Percentiles rank a stretch among this genome's conserved stretches.
phyloP scores from a whole-genome alignment of 1,284 basidiomycete species.

The Chiua sp. region DNA sequence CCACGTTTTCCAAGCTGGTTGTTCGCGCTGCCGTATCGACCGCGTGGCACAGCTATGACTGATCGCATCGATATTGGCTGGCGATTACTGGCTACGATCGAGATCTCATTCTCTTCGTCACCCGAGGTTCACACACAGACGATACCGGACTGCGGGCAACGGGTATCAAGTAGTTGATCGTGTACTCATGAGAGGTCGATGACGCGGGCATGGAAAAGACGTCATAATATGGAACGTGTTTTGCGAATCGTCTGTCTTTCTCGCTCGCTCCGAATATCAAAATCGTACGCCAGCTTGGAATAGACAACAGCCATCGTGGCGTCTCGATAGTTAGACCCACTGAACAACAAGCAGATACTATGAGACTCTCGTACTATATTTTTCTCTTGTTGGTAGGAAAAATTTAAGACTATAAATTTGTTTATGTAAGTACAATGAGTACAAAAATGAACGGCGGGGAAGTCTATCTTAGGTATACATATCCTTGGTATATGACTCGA shows the following conservation, averaged over 20 bases:
- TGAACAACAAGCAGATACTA: too few relatives aligned
- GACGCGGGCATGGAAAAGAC: neutral
- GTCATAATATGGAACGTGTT: neutral
- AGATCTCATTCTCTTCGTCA: conserved; percentile 80
- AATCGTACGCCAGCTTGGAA: neutral
- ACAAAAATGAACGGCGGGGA: too few relatives aligned
- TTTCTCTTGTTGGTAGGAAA: too few relatives aligned
- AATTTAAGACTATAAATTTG: too few relatives aligned
- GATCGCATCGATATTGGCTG: conserved; percentile 63
- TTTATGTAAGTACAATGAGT: too few relatives aligned
- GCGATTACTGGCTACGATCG: conserved; percentile 77
- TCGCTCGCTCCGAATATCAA: conserved; percentile 4
- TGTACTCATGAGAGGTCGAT: conserved; percentile 49
- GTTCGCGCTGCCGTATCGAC: conserved; percentile 47
- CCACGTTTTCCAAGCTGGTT: conserved; percentile 80
- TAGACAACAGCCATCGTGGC: too few relatives aligned
- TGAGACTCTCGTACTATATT: too few relatives aligned
- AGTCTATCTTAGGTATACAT: too few relatives aligned
- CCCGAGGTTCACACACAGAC: conserved; percentile 74
- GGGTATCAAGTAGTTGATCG: conserved; percentile 83
- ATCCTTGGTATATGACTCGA: too few relatives aligned
- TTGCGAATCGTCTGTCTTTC: too few relatives aligned
- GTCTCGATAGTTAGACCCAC: too few relatives aligned
- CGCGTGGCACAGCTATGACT: conserved; percentile 28
- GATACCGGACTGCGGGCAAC: conserved; percentile 90